A percentile compares a stretch with the other conserved stretches of the same genome.
Conservation (phyloP, 495 filamentous ascomycete species). For the Annulohypoxylon nitens region DNA sequence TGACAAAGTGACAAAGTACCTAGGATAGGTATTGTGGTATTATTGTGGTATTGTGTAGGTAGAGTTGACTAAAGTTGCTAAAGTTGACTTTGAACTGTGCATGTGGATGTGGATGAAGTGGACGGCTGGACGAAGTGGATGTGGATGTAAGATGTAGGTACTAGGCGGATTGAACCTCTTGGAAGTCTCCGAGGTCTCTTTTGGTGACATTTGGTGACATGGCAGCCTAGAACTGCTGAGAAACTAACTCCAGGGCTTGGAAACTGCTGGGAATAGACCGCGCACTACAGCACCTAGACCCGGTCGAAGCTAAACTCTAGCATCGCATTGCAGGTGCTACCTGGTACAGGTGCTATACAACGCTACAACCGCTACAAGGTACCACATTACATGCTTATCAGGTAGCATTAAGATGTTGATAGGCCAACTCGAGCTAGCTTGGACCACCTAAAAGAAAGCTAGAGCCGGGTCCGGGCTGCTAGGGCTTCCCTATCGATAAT, state of each 20-base stretch:
- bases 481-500: constrained; percentile 27
- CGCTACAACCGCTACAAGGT: constrained; percentile 5
- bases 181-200: no score
- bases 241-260: background rate
- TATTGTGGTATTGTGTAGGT: background rate
- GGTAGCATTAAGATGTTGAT: constrained; percentile 3
- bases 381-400: constrained; percentile 23
- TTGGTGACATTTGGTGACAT: background rate
- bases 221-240: constrained; percentile 3
- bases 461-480: background rate
- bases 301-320: constrained; percentile 9
- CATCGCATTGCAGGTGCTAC: constrained; percentile 29
- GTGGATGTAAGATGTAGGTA: no score
- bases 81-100: constrained; percentile 13
- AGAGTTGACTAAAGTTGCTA: constrained; percentile 31
- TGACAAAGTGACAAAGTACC: background rate
- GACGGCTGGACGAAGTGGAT: background rate
- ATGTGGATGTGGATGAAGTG: constrained; percentile 18
- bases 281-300: background rate
- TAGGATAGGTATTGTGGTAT: background rate
- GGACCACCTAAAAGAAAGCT: background rate
- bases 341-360: constrained; percentile 5
- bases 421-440: constrained; percentile 2
- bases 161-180: no score
- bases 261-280: background rate